Evolutionary conservation across 2,329 filamentous ascomycete genomes (phyloP).

Genomic region (Coniochaeta prunicola): DNA sequence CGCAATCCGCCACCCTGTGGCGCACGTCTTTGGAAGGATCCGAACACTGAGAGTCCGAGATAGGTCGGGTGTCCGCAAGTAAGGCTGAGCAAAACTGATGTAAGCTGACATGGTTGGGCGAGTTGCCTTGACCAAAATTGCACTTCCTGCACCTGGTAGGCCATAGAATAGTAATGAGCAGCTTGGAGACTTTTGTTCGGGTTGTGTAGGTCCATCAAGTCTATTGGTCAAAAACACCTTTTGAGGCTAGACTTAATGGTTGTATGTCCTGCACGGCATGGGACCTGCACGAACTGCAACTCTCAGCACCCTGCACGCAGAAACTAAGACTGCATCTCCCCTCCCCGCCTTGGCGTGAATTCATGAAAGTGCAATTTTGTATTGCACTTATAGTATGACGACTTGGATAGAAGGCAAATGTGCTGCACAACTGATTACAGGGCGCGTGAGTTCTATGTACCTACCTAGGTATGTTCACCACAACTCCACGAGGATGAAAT

Average conservation of each 20-base stretch:
- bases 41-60: not conserved
- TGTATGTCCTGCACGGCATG: not conserved
- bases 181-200: not conserved
- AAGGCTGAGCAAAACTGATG: not conserved
- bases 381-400: no score
- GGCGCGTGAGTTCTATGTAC: no score
- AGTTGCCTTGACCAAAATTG: not conserved
- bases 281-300: not conserved
- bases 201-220: not conserved
- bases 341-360: no score
- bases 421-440: no score
- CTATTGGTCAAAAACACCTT: not conserved
- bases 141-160: not conserved
- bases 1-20: not conserved
- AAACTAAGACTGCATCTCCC: no score
- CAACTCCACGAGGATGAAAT: no score
- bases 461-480: no score
- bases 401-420: no score
- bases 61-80: not conserved
- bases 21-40: not conserved
- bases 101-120: not conserved
- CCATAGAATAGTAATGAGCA: not conserved
- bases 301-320: no score
- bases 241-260: no score
- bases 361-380: no score